Evolutionary conservation across 1,284 basidiomycete genomes (phyloP).

Genomic region (Cryptococcus neoformans): DNA sequence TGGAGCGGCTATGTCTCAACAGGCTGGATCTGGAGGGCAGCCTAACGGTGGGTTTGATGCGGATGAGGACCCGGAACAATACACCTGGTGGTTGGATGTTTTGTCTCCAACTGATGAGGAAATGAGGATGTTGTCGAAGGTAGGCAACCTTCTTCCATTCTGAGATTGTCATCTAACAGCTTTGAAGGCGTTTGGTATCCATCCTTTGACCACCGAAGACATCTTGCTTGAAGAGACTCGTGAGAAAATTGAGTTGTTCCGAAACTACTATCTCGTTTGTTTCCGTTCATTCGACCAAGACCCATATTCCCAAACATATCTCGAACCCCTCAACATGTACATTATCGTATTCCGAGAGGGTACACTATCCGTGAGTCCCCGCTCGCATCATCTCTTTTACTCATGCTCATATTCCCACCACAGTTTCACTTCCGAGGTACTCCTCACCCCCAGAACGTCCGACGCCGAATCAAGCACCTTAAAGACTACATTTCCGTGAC

Average conservation of each 20-base stretch:
- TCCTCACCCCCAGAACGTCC: constrained; percentile 93
- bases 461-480: constrained; percentile 96
- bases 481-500: constrained; percentile 99
- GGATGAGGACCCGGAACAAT: constrained; percentile 59
- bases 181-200: constrained; percentile 85
- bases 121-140: constrained; percentile 95
- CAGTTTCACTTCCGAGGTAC: constrained; percentile 98
- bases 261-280: constrained; percentile 99
- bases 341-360: constrained; percentile 99
- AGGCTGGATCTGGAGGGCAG: constrained; percentile 9
- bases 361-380: constrained; percentile 72
- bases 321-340: constrained; percentile 99
- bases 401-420: background rate
- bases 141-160: constrained; percentile 37
- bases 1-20: constrained; percentile 17
- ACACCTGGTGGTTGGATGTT: constrained; percentile 98
- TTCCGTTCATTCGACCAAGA: constrained; percentile 99
- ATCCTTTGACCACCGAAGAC: constrained; percentile 98
- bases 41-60: constrained; percentile 10
- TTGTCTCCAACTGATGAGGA: constrained; percentile 94
- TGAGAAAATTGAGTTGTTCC: constrained; percentile 99
- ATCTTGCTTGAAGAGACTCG: constrained; percentile 99
- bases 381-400: background rate
- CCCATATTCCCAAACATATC: constrained; percentile 92
- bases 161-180: background rate